Base-by-base conservation (phyloP, 192 early-diverging fungal species). In the Linnemannia schmuckeri region DNA sequence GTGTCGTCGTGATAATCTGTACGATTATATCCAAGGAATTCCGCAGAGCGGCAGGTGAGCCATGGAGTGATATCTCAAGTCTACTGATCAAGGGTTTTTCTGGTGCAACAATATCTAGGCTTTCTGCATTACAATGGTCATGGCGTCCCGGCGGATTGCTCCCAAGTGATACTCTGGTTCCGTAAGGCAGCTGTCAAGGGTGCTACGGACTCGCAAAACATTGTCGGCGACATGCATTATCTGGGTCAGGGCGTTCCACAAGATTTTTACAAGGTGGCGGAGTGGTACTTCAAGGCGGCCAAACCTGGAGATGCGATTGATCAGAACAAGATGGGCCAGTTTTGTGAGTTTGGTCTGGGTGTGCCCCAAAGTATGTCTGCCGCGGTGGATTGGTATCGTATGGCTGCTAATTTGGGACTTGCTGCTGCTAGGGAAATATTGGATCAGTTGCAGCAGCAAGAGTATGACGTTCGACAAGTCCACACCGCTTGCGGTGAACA, bases 61-160 rank as follows among this genome's bases (percentile, higher is more conserved):
- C n/a, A n/a, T n/a, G n/a, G n/a, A n/a, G n/a, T 91, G 95, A 40
- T 42, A 22, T 78, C 79, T 86, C 30, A 75, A 80, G 55, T 75
- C 88, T 8, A 9, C 70, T 12, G 13, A 33, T 10, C 61, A 66
- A 66, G 30, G 30, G 13, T 66, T 13, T 12, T 3, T 3, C 27
- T 9, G 27, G 61, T 30, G 13, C 3, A 66, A 33, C 15, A 15
- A 0, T 0, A 0, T 66, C 9, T 33, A 0, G 61, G 61, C 13
- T 0, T 66, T 30, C 0, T 27, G 30, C 33, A 66, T 30, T 17
- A 15, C 4, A 15, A 2, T 0, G 10, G 12, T 13, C 61, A 3
- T 9, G 30, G 3, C 7, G 6, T 27, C 33, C 3, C 30, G 61
- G 9, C 33, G 61, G 49, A 66, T 1, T 33, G 33, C 30, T 24